These are phyloP conservation scores for Botrytis tulipae DNA, from an alignment of 2,329 filamentous ascomycete species.

Conservation along the genomic window DNA sequence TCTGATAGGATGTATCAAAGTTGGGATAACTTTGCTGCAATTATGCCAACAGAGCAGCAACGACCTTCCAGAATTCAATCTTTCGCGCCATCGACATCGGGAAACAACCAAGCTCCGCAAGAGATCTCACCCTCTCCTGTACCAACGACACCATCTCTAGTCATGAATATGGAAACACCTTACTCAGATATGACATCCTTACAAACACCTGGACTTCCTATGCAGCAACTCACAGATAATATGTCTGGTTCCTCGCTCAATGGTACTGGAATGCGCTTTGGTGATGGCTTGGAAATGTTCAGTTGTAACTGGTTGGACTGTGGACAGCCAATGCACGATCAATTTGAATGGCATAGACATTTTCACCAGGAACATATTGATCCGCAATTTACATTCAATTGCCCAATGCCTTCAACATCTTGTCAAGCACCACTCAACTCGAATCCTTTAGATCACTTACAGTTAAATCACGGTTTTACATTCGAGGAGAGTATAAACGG, in stretches of 20 bases:
- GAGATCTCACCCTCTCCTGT: conserved; percentile 16
- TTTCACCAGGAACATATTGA: conserved; percentile 36
- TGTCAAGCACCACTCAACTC: conserved; percentile 29
- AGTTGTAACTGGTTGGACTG: conserved; percentile 36
- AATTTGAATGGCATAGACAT: conserved; percentile 32
- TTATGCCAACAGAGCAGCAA: background rate
- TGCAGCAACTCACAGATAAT: background rate
- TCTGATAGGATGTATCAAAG: conserved; percentile 16
- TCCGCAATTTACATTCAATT: conserved; percentile 34
- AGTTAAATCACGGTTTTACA: conserved; percentile 33
- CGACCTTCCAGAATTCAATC: background rate
- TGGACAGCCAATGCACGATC: conserved; percentile 27
- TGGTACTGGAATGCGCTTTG: conserved; percentile 28
- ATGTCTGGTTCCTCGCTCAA: background rate
- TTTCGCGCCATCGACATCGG: background rate
- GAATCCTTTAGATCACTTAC: conserved; percentile 35
- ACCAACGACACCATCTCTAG: conserved; percentile 30
- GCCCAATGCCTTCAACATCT: conserved; percentile 32
- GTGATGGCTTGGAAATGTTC: conserved; percentile 21
- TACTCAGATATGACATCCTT: background rate
- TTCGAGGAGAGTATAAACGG: conserved; percentile 28
- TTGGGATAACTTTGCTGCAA: conserved; percentile 20
- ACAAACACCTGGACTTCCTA: background rate
- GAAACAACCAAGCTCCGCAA: background rate
- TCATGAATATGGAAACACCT: conserved; percentile 20